A percentile compares a stretch with the other conserved stretches of the same genome.
Conservation (phyloP, 352 stramenopile genomes). For the Phytophthora uliginosa region DNA sequence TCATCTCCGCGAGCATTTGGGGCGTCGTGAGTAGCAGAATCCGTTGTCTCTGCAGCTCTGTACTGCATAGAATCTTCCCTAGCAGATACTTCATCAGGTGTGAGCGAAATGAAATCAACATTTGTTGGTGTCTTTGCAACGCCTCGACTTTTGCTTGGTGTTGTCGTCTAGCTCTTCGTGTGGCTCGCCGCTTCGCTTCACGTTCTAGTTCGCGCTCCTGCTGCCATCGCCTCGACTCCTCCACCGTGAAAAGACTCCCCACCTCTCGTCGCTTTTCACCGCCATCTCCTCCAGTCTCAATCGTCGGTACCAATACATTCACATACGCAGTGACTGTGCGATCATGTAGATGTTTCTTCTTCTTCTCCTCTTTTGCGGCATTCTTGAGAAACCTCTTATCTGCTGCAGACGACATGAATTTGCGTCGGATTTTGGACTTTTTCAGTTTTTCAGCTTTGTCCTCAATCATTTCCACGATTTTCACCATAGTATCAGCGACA, state of each 20-base stretch:
- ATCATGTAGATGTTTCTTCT: conserved; percentile 48
- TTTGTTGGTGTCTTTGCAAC: conserved; percentile 50
- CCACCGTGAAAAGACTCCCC: conserved; percentile 57
- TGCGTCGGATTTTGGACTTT: conserved; percentile 33
- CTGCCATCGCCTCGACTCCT: conserved; percentile 60
- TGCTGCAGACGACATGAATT: conserved; percentile 61
- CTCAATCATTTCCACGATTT: conserved; percentile 49
- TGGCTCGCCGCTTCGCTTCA: conserved; percentile 47
- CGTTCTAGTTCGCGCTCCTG: conserved; percentile 55
- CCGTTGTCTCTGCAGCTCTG: conserved; percentile 60
- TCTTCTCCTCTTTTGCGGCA: conserved; percentile 47
- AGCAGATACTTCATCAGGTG: conserved; percentile 62
- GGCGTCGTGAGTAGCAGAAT: conserved; percentile 69
- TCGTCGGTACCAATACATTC: conserved; percentile 44
- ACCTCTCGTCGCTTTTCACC: conserved; percentile 33
- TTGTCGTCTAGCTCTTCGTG: conserved; percentile 41
- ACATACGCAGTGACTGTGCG: conserved; percentile 50
- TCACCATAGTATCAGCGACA: conserved; percentile 57
- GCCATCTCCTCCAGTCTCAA: conserved; percentile 13
- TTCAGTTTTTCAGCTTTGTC: conserved; percentile 35
- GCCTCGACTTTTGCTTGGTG: conserved; percentile 57
- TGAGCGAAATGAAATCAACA: conserved; percentile 57
- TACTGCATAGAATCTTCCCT: conserved; percentile 57
- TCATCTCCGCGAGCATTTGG: conserved; percentile 55
- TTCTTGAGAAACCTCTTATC: conserved; percentile 64